Evolutionary conservation across 177 flowering plant genomes (phyloP).

Genomic region (Telopea speciosissima): DNA sequence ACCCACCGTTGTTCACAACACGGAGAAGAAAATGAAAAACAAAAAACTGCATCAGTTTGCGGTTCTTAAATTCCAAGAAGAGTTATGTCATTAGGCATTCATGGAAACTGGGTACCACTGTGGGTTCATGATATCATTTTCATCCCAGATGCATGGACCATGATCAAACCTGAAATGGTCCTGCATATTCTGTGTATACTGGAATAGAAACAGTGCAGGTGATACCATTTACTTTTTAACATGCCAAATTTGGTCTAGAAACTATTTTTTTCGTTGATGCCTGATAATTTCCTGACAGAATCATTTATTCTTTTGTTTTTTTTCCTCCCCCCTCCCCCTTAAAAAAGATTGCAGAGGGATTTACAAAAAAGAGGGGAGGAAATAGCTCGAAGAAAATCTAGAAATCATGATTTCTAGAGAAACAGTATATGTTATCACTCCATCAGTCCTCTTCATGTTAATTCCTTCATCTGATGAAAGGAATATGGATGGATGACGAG

Average conservation of each 20-base stretch:
- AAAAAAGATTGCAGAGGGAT: slow-evolving; percentile 16
- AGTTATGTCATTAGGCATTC: too few species aligned
- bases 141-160: not conserved
- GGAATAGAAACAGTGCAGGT: not conserved
- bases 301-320: not conserved
- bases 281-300: not conserved
- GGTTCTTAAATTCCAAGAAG: too few species aligned
- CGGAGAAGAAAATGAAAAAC: too few species aligned
- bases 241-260: not conserved
- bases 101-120: too few species aligned
- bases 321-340: not conserved
- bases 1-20: too few species aligned
- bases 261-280: not conserved
- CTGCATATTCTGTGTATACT: not conserved
- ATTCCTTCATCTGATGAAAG: too few species aligned
- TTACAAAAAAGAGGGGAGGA: slow-evolving; percentile 8
- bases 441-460: too few species aligned
- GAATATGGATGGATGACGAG: too few species aligned
- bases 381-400: not conserved
- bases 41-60: too few species aligned
- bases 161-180: slow-evolving; percentile 1
- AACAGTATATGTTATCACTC: too few species aligned
- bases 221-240: not conserved
- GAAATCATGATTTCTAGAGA: too few species aligned
- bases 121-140: too few species aligned